These are phyloP conservation scores for Pythium myriotylum DNA, from an alignment of 352 stramenopile species.

Conservation along the genomic window DNA sequence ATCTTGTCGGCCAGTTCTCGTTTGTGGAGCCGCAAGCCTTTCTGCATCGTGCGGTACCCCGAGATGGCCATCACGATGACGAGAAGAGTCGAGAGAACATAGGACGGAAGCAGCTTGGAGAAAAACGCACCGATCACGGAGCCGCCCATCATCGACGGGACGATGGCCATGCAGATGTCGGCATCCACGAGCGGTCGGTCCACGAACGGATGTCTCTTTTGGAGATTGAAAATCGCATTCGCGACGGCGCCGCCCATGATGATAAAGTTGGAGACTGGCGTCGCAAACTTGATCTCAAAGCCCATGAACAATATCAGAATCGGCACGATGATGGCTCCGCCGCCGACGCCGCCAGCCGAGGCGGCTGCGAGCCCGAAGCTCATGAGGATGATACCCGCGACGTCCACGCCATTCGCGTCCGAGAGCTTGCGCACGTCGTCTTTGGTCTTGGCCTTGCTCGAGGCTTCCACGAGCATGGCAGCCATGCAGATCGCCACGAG, in stretches of 20 bases:
- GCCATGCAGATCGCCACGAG: no score
- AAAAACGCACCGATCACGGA: conserved; percentile 57
- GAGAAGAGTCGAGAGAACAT: conserved; percentile 64
- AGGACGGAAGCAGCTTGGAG: conserved; percentile 62
- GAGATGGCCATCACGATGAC: conserved; percentile 43
- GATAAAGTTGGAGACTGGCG: conserved; percentile 59
- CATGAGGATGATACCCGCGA: conserved; percentile 53
- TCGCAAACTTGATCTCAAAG: conserved; percentile 72
- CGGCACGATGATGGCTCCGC: conserved; percentile 56
- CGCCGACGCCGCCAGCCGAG: conserved; percentile 50
- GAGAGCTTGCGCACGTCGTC: conserved; percentile 34
- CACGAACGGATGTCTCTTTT: conserved; percentile 55
- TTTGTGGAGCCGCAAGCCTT: conserved; percentile 37
- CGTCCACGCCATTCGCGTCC: conserved; percentile 43
- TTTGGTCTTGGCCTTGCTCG: conserved; percentile 4
- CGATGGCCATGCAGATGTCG: conserved; percentile 59
- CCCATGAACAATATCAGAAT: conserved; percentile 63
- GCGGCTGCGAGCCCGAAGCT: conserved; percentile 45
- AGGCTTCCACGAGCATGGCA: no score
- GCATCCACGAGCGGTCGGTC: conserved; percentile 63
- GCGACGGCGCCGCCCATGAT: conserved; percentile 66
- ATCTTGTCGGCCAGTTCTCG: conserved; percentile 35
- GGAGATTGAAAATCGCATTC: conserved; percentile 66
- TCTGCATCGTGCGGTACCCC: conserved; percentile 38
- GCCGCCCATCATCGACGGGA: conserved; percentile 61